Percentiles rank a stretch among this genome's conserved stretches.
These are phyloP conservation scores for Botrytis aclada DNA, from an alignment of 2,329 filamentous ascomycete species.

Conservation along the genomic window DNA sequence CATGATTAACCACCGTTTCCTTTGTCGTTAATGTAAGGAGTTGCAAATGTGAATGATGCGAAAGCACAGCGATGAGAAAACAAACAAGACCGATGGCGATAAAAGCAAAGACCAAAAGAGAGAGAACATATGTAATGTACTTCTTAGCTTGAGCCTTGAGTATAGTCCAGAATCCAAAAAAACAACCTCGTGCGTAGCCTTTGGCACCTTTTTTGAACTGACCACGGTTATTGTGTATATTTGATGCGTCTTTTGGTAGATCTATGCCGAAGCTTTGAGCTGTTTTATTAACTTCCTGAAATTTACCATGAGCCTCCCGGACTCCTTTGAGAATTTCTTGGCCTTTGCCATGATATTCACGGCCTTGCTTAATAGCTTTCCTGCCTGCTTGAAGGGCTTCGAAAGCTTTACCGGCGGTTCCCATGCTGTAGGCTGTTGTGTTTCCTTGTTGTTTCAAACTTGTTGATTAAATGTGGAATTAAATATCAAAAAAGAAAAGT, in stretches of 20 bases:
- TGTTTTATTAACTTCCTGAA: neutral
- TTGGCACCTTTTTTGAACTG: neutral
- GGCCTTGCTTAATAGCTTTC: neutral
- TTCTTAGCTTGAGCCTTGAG: slow-evolving; percentile 3
- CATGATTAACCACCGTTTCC: neutral
- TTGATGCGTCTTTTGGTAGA: neutral
- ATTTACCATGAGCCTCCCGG: neutral
- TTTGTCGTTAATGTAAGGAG: neutral
- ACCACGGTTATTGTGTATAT: neutral
- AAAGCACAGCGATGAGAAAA: neutral
- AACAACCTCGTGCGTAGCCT: neutral
- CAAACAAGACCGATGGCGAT: neutral
- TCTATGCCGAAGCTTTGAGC: neutral
- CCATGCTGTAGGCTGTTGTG: neutral
- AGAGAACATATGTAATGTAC: slow-evolving; percentile 1
- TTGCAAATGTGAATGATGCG: slow-evolving; percentile 4
- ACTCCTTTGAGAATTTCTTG: neutral
- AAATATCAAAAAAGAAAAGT: neutral
- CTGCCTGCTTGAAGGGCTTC: neutral
- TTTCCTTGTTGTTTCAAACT: neutral
- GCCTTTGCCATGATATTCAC: neutral
- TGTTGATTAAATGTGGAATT: neutral
- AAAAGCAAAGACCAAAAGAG: neutral
- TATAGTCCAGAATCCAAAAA: neutral
- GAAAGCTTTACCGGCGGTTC: neutral